A percentile compares a stretch with the other conserved stretches of the same genome.
These are phyloP conservation scores for Metschnikowia picachoensis DNA, from an alignment of 805 yeast species.

Conservation along the genomic window DNA sequence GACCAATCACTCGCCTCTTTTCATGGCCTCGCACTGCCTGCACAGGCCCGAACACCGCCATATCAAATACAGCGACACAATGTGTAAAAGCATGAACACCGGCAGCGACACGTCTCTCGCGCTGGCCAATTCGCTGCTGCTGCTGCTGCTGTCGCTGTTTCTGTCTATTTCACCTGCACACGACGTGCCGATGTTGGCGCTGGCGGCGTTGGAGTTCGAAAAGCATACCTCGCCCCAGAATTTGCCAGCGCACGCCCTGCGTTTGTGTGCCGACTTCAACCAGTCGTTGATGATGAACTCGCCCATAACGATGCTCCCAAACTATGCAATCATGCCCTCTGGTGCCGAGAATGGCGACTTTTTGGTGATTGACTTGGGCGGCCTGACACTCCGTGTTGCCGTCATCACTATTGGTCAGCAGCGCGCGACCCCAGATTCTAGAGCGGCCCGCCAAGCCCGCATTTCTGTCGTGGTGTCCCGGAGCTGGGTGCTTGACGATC, in stretches of 20 bases:
- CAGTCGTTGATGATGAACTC: constrained; percentile 27
- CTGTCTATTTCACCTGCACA: constrained; percentile 1
- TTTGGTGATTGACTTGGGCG: constrained; percentile 54
- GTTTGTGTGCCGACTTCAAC: constrained; percentile 24
- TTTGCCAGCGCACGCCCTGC: constrained; percentile 19
- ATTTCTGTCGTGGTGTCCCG: constrained; percentile 27
- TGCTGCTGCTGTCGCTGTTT: constrained; percentile 10
- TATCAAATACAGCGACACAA: not conserved
- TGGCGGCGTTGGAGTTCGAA: constrained; percentile 10
- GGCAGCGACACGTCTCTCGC: constrained; percentile 9
- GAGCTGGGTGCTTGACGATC: constrained; percentile 38
- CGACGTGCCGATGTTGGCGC: not conserved
- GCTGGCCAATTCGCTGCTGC: constrained; percentile 11
- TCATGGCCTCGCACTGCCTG: too few relatives aligned
- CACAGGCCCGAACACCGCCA: not conserved
- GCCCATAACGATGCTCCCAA: constrained; percentile 38
- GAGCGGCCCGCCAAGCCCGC: constrained; percentile 18
- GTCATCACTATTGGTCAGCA: constrained; percentile 31
- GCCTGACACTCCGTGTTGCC: constrained; percentile 48
- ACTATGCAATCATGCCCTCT: constrained; percentile 34
- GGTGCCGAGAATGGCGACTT: constrained; percentile 36
- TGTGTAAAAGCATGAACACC: not conserved
- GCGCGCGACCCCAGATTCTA: not conserved
- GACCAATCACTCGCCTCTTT: too few relatives aligned
- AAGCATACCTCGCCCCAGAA: constrained; percentile 1